Conservation (phyloP, 441 rosid genomes). For the Breynia disticha region DNA sequence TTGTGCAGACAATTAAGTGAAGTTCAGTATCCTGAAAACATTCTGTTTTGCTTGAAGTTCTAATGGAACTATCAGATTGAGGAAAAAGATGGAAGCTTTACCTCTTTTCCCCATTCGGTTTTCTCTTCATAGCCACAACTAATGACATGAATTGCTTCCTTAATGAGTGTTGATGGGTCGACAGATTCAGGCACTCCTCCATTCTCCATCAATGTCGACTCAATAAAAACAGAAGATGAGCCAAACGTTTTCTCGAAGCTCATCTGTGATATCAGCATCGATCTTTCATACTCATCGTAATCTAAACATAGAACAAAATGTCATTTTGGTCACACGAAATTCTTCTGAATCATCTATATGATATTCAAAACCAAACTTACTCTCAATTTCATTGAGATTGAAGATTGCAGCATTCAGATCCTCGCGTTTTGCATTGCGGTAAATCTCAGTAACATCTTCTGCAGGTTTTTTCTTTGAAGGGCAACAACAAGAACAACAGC, state of each 20-base stretch:
- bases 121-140: conserved; percentile 97
- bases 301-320: conserved; percentile 24
- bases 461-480: conserved; percentile 51
- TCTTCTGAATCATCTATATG: conserved; percentile 5
- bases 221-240: conserved; percentile 78
- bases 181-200: conserved; percentile 87
- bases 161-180: conserved; percentile 67
- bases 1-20: no score
- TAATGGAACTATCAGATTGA: background rate
- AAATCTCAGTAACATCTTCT: conserved; percentile 59
- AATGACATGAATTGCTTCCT: conserved; percentile 95
- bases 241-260: conserved; percentile 97
- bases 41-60: background rate
- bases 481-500: conserved; percentile 61
- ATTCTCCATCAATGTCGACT: conserved; percentile 79
- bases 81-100: conserved; percentile 9
- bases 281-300: conserved; percentile 84
- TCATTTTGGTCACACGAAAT: conserved; percentile 8
- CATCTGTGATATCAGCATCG: conserved; percentile 79
- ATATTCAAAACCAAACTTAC: conserved; percentile 28
- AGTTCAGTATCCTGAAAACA: background rate
- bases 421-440: conserved; percentile 69
- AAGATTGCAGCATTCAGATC: conserved; percentile 90
- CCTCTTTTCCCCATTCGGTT: conserved; percentile 99
- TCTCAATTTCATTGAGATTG: conserved; percentile 80